phyloP scores from a whole-genome alignment of 164 flowering plant species.

The Tinospora cordifolia region DNA sequence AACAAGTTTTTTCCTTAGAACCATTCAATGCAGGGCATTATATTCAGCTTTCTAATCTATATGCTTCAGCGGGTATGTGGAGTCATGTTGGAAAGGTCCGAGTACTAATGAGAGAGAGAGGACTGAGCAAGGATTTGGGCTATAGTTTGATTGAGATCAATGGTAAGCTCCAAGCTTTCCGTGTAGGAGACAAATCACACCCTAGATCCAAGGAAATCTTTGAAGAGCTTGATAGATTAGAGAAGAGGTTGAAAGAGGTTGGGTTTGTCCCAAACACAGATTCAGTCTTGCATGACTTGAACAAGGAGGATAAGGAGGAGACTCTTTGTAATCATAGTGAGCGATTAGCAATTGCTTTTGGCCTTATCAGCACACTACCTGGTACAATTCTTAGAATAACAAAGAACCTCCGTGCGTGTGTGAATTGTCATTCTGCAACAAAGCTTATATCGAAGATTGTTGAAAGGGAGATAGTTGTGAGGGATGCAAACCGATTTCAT shows the following conservation, averaged over 20 bases:
- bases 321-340: slow-evolving; percentile 31
- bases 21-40: slow-evolving; percentile 32
- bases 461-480: slow-evolving; percentile 25
- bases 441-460: slow-evolving; percentile 29
- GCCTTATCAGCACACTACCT: slow-evolving; percentile 27
- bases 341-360: slow-evolving; percentile 29
- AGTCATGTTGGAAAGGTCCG: slow-evolving; percentile 21
- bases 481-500: slow-evolving; percentile 30
- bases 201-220: slow-evolving; percentile 27
- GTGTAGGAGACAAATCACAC: slow-evolving; percentile 32
- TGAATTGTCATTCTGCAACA: slow-evolving; percentile 30
- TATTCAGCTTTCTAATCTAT: slow-evolving; percentile 33
- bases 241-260: slow-evolving; percentile 23
- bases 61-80: slow-evolving; percentile 31
- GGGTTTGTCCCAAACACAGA: slow-evolving; percentile 24
- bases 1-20: slow-evolving; percentile 21
- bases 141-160: slow-evolving; percentile 30
- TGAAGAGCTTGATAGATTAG: slow-evolving; percentile 22
- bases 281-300: slow-evolving; percentile 27
- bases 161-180: slow-evolving; percentile 27
- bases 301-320: slow-evolving; percentile 26
- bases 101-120: slow-evolving; percentile 24
- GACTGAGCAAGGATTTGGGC: slow-evolving; percentile 26
- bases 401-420: slow-evolving; percentile 30
- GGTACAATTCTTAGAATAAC: slow-evolving; percentile 28